Evolutionary conservation across 805 yeast species (phyloP).

Genomic region (Candida jianshihensis): DNA sequence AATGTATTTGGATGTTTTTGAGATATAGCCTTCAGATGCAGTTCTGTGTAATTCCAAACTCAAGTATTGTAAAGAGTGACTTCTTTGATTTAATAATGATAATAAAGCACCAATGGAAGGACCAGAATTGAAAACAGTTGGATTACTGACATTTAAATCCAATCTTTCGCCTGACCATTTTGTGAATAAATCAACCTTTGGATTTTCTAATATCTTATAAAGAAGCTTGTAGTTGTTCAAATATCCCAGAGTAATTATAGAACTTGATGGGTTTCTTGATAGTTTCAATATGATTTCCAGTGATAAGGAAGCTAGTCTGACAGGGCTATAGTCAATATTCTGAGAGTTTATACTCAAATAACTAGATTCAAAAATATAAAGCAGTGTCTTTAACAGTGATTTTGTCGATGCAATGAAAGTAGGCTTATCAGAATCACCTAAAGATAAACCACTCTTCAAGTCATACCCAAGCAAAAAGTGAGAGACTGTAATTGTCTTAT

Average conservation of each 20-base stretch:
- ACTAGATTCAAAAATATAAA: slow-evolving; percentile 42
- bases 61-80: slow-evolving; percentile 54
- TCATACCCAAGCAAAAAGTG: slow-evolving; percentile 79
- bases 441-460: slow-evolving; percentile 38
- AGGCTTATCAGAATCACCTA: slow-evolving; percentile 35
- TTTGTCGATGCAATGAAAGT: slow-evolving; percentile 48
- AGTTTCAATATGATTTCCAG: slow-evolving; percentile 60
- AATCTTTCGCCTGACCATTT: slow-evolving; percentile 49
- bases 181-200: slow-evolving; percentile 47
- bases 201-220: slow-evolving; percentile 40
- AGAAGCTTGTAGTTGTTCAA: slow-evolving; percentile 49
- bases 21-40: slow-evolving; percentile 36
- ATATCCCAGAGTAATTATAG: slow-evolving; percentile 40
- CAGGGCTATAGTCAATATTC: slow-evolving; percentile 45
- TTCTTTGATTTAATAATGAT: slow-evolving; percentile 55
- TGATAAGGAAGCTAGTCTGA: slow-evolving; percentile 48
- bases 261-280: slow-evolving; percentile 49
- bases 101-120: slow-evolving; percentile 46
- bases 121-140: slow-evolving; percentile 23
- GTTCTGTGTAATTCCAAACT: slow-evolving; percentile 67
- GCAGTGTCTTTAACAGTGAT: slow-evolving; percentile 50
- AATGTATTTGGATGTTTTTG: slow-evolving; percentile 47
- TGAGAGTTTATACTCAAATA: slow-evolving; percentile 34
- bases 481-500: slow-evolving; percentile 45
- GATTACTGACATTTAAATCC: slow-evolving; percentile 29